A percentile compares a stretch with the other conserved stretches of the same genome.
Evolutionary conservation across 2,329 filamentous ascomycete genomes (phyloP).

Genomic region (Colletotrichum falcatum): DNA sequence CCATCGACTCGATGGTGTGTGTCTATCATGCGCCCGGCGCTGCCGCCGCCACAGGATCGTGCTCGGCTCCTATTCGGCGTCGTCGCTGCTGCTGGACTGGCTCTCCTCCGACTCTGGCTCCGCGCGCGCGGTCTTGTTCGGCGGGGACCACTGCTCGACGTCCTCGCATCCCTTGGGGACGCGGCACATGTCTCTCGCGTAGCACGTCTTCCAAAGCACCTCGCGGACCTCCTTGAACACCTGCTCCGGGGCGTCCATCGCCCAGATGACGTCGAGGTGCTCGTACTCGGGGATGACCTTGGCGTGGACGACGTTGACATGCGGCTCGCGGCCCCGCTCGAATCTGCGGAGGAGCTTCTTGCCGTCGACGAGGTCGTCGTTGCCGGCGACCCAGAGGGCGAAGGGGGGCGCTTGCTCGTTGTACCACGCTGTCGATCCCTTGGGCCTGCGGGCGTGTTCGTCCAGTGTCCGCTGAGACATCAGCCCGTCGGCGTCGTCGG

Average conservation of each 20-base stretch:
- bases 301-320: constrained; percentile 82
- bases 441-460: constrained; percentile 53
- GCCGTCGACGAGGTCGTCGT: constrained; percentile 88
- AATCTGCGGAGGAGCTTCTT: constrained; percentile 79
- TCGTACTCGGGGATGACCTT: constrained; percentile 90
- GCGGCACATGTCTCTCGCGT: constrained; percentile 67
- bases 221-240: constrained; percentile 85
- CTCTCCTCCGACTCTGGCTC: constrained; percentile 22
- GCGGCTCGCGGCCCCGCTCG: constrained; percentile 80
- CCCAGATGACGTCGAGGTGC: constrained; percentile 95
- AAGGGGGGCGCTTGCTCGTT: constrained; percentile 82
- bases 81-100: constrained; percentile 38
- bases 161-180: constrained; percentile 74
- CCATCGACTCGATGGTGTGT: background rate
- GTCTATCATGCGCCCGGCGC: background rate
- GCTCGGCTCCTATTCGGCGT: constrained; percentile 19
- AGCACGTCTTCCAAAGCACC: constrained; percentile 84
- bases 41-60: background rate
- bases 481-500: constrained; percentile 51
- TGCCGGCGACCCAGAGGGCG: constrained; percentile 88
- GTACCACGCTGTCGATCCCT: constrained; percentile 80
- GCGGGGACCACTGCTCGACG: constrained; percentile 55
- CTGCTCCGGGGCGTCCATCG: constrained; percentile 86
- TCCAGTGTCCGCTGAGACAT: constrained; percentile 44
- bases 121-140: constrained; percentile 5